phyloP scores from a whole-genome alignment of 2,329 filamentous ascomycete genomes.

The Celoporthe dispersa region DNA sequence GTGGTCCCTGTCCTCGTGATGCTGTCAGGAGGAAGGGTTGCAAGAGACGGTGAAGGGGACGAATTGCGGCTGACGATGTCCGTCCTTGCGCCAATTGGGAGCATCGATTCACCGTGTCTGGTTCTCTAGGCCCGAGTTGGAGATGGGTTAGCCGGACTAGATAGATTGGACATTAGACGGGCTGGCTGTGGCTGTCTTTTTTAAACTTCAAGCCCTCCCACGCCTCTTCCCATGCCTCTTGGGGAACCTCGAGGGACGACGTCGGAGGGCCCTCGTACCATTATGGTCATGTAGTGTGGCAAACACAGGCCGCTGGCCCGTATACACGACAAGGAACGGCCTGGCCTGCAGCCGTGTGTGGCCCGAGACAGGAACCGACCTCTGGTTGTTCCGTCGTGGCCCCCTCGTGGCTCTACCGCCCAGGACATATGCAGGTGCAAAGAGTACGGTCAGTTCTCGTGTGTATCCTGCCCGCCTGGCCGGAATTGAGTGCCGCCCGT shows the following conservation, averaged over 20 bases:
- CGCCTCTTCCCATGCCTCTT: neutral
- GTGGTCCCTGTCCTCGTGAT: constrained; percentile 2
- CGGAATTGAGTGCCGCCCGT: neutral
- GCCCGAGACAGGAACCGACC: neutral
- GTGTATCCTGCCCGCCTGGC: too few species aligned
- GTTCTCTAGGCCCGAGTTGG: neutral
- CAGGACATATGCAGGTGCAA: too few species aligned
- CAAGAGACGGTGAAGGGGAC: constrained; percentile 5
- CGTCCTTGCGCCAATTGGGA: neutral
- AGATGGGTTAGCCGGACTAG: neutral
- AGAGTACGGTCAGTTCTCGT: too few species aligned
- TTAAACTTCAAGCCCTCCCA: neutral
- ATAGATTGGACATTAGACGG: neutral
- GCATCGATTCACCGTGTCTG: neutral
- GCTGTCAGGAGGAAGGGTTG: constrained; percentile 2
- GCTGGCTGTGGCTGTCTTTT: neutral
- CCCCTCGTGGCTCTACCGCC: too few species aligned
- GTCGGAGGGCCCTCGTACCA: neutral
- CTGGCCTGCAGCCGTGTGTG: neutral
- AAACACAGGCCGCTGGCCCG: neutral
- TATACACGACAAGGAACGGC: neutral
- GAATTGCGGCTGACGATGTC: neutral
- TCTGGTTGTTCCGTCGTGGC: neutral
- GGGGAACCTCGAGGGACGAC: neutral
- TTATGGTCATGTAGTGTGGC: neutral